phyloP scores from a whole-genome alignment of 176 grass and related monocot genomes.

The Miscanthus lutarioriparius region DNA sequence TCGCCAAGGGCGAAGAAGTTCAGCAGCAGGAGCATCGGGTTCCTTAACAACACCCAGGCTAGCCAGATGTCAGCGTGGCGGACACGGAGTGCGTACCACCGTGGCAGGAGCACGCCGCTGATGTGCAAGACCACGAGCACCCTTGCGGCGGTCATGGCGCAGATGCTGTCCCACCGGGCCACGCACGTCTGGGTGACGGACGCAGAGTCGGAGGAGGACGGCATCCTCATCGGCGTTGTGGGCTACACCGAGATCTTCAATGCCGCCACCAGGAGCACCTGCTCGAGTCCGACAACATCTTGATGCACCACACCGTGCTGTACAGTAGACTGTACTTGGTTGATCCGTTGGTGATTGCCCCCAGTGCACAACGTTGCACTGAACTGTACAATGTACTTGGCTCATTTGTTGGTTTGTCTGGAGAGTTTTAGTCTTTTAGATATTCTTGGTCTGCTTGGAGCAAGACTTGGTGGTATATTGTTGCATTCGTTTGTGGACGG shows the following conservation, averaged over 20 bases:
- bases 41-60: slow-evolving; percentile 48
- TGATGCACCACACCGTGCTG: slow-evolving; percentile 31
- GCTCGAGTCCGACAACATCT: not conserved
- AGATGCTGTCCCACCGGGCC: slow-evolving; percentile 86
- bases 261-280: slow-evolving; percentile 61
- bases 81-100: slow-evolving; percentile 61
- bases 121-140: slow-evolving; percentile 82
- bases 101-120: slow-evolving; percentile 66
- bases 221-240: slow-evolving; percentile 71
- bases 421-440: not conserved
- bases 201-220: slow-evolving; percentile 50
- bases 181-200: slow-evolving; percentile 96
- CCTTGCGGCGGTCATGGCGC: slow-evolving; percentile 87
- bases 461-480: slow-evolving; percentile 19
- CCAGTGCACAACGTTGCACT: not conserved
- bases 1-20: slow-evolving; percentile 69
- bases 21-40: slow-evolving; percentile 91
- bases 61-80: slow-evolving; percentile 52
- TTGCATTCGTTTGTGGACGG: slow-evolving; percentile 44
- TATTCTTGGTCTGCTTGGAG: not conserved
- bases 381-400: slow-evolving; percentile 1
- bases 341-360: not conserved
- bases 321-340: slow-evolving; percentile 18
- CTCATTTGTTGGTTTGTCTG: not conserved
- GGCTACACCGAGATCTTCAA: slow-evolving; percentile 83